Conservation (phyloP, 306 rosid species). For the Trifolium repens region DNA sequence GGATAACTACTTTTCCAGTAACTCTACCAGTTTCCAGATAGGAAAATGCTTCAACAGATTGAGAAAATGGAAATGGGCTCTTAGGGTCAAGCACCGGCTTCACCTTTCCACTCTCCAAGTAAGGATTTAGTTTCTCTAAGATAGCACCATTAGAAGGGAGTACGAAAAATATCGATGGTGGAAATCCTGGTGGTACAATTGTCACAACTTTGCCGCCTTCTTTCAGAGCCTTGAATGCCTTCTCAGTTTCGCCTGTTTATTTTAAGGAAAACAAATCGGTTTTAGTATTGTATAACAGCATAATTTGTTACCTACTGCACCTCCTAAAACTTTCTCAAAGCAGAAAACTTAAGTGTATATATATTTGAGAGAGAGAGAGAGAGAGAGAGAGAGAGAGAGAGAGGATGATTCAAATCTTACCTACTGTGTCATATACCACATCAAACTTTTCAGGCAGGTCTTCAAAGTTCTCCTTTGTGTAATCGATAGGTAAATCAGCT, state of each 20-base stretch:
- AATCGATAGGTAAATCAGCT: conserved; percentile 27
- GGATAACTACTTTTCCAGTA: conserved; percentile 22
- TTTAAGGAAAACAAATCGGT: not conserved
- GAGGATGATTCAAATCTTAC: not conserved
- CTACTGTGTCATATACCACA: conserved; percentile 23
- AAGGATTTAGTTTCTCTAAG: conserved; percentile 27
- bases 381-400: not conserved
- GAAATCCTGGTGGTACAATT: conserved; percentile 28
- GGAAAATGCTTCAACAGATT: conserved; percentile 25
- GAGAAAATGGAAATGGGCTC: conserved; percentile 24
- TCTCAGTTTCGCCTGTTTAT: conserved; percentile 20
- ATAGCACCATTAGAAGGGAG: not conserved
- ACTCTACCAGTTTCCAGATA: conserved; percentile 25
- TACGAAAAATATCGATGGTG: conserved; percentile 4
- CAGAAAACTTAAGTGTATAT: no score
- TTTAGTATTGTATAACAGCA: not conserved
- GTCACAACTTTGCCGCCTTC: conserved; percentile 29
- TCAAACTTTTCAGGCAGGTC: conserved; percentile 20
- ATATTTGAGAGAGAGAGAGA: not conserved
- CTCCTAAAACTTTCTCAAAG: not conserved
- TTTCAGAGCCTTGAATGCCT: conserved; percentile 23
- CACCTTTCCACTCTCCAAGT: conserved; percentile 33
- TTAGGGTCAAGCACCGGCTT: conserved; percentile 25
- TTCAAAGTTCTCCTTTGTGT: conserved; percentile 28
- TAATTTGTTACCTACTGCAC: not conserved